Evolutionary conservation across 2,329 filamentous ascomycete species (phyloP).

Genomic region (Ilyonectria mors-panacis): DNA sequence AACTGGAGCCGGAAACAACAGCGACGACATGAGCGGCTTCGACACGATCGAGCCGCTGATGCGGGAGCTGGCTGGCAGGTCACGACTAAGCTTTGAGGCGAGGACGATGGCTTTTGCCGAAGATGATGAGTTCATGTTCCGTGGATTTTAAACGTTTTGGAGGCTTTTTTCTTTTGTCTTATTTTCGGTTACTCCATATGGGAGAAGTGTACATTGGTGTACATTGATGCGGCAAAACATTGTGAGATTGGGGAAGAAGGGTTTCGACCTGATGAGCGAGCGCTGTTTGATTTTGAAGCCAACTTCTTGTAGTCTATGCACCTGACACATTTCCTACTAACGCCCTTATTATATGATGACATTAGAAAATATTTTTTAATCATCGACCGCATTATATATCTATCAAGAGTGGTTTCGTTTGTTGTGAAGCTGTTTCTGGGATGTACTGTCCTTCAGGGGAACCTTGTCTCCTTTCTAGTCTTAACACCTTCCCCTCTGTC

Average conservation of each 20-base stretch:
- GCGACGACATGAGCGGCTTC: constrained; percentile 54
- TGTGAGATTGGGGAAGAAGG: constrained; percentile 8
- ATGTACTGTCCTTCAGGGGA: neutral
- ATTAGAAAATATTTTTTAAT: constrained; percentile 30
- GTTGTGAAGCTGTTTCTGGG: neutral
- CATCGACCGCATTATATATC: neutral
- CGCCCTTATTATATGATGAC: constrained; percentile 37
- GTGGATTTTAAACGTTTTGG: constrained; percentile 33
- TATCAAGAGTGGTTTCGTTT: neutral
- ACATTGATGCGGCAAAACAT: constrained; percentile 10
- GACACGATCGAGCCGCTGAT: constrained; percentile 62
- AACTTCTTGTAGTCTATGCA: constrained; percentile 38
- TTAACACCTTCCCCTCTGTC: too few species aligned
- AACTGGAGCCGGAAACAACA: constrained; percentile 45
- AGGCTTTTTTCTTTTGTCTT: neutral
- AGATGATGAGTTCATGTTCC: constrained; percentile 39
- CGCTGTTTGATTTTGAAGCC: constrained; percentile 30
- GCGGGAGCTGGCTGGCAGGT: constrained; percentile 57
- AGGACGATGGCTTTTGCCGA: constrained; percentile 43
- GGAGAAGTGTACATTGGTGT: constrained; percentile 2
- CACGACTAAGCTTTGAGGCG: constrained; percentile 47
- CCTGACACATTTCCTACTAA: constrained; percentile 41
- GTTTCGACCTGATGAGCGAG: constrained; percentile 31
- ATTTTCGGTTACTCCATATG: neutral
- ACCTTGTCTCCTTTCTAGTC: too few species aligned